phyloP scores from a whole-genome alignment of 257 asterid species.

The Leonotis leonurus region DNA sequence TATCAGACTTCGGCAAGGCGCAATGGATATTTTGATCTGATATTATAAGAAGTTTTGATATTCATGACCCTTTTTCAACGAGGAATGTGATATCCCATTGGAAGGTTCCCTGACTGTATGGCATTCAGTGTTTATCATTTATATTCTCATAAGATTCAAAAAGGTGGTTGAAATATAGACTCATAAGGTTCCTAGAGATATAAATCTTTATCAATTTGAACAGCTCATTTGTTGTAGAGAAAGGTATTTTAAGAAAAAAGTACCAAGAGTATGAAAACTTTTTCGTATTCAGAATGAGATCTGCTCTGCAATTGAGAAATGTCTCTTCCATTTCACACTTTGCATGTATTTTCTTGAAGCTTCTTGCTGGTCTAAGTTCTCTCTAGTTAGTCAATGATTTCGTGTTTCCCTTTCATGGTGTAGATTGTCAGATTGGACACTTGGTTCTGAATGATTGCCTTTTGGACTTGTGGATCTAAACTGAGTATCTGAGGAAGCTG shows the following conservation, averaged over 20 bases:
- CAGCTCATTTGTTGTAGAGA: no score
- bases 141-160: no score
- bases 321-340: not conserved
- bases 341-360: not conserved
- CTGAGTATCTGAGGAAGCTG: not conserved
- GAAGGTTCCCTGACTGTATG: no score
- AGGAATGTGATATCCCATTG: no score
- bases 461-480: constrained; percentile 5
- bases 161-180: no score
- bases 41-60: no score
- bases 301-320: not conserved
- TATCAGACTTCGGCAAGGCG: no score
- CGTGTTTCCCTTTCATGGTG: not conserved
- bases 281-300: no score
- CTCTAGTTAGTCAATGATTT: not conserved
- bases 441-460: constrained; percentile 9
- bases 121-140: no score
- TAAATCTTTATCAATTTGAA: no score
- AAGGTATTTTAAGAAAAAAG: not conserved
- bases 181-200: not conserved
- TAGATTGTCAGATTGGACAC: constrained; percentile 15
- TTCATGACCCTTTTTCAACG: no score
- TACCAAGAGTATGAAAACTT: not conserved
- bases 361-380: not conserved
- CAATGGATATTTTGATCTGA: no score